Evolutionary conservation across 768 basidiomycete genomes (phyloP).

Genomic region (Mycena vitilis): DNA sequence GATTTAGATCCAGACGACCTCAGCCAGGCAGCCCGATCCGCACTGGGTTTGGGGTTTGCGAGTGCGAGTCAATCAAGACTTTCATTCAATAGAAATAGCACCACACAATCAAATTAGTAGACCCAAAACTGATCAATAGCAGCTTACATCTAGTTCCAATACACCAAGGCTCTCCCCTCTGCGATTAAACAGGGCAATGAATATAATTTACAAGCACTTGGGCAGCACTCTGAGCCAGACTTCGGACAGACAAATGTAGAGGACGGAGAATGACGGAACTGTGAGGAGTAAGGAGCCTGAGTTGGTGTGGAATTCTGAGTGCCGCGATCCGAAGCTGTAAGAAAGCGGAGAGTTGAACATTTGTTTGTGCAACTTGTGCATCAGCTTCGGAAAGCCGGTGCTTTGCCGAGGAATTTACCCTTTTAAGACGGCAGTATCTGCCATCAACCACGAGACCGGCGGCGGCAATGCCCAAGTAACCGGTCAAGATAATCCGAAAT

Average conservation of each 20-base stretch:
- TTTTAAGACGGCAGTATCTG: background rate
- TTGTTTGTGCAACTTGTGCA: background rate
- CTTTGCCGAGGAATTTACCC: background rate
- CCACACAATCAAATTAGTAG: background rate
- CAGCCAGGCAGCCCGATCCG: background rate
- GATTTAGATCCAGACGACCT: constrained; percentile 4
- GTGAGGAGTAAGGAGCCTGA: too few species aligned
- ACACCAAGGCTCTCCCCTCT: too few species aligned
- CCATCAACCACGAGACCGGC: constrained; percentile 5
- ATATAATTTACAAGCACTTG: too few species aligned
- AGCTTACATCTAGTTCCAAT: too few species aligned
- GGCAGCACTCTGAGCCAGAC: too few species aligned
- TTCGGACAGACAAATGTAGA: too few species aligned
- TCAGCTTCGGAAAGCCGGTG: background rate
- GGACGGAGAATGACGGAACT: too few species aligned
- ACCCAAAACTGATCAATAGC: background rate
- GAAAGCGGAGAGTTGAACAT: too few species aligned
- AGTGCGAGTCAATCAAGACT: constrained; percentile 11
- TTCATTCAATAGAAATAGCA: constrained; percentile 1
- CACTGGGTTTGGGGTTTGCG: constrained; percentile 7
- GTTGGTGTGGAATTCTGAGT: too few species aligned
- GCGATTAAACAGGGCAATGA: too few species aligned
- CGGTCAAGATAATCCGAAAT: constrained; percentile 2
- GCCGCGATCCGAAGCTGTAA: too few species aligned
- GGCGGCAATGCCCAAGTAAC: background rate